A percentile compares a stretch with the other conserved stretches of the same genome.
phyloP scores from a whole-genome alignment of 768 basidiomycete genomes.

The Kwoniella botswanensis region DNA sequence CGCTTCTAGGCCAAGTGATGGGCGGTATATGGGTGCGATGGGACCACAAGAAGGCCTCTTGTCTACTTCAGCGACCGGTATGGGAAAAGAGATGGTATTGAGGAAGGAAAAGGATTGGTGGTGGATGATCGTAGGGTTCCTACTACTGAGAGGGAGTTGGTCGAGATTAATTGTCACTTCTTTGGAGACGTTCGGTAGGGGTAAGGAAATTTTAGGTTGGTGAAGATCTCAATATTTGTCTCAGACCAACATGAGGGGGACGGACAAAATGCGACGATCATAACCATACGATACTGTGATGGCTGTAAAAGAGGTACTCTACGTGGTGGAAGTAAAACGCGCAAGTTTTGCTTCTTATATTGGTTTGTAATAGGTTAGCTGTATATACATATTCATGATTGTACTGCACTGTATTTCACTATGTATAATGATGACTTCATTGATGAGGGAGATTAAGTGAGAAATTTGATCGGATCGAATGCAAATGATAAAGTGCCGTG shows the following conservation, averaged over 20 bases:
- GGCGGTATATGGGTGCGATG: not conserved
- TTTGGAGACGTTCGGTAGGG: constrained; percentile 37
- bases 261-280: too few relatives aligned
- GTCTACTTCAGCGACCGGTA: not conserved
- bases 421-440: too few relatives aligned
- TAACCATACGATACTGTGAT: too few relatives aligned
- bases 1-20: not conserved
- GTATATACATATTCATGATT: not conserved
- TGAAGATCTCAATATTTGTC: not conserved
- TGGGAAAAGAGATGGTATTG: constrained; percentile 3
- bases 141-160: constrained; percentile 49
- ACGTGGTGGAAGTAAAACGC: too few relatives aligned
- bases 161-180: constrained; percentile 31
- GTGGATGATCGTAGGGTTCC: constrained; percentile 46
- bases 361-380: too few relatives aligned
- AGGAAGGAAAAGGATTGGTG: constrained; percentile 43
- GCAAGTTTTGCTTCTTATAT: too few relatives aligned
- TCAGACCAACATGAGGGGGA: too few relatives aligned
- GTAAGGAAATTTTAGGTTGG: constrained; percentile 37
- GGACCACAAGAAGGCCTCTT: not conserved
- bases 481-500: too few relatives aligned
- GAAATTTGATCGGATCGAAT: too few relatives aligned
- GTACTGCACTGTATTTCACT: not conserved
- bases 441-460: too few relatives aligned
- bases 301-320: too few relatives aligned